These are phyloP conservation scores for Coemansia sp. DNA, from an alignment of 192 early-diverging fungal genomes.

Conservation along the genomic window DNA sequence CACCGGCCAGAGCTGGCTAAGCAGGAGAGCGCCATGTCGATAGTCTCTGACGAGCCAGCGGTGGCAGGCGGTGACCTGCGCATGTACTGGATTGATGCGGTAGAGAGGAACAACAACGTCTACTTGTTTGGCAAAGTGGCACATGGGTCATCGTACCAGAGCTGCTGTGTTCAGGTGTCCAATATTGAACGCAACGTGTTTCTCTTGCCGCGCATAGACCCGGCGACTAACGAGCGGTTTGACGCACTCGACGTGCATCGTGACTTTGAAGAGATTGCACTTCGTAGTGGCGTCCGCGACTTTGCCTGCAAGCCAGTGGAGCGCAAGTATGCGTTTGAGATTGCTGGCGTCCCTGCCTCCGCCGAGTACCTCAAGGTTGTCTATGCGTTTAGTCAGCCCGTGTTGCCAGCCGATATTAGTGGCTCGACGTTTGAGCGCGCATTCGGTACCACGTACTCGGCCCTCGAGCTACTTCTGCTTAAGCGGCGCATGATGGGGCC, in stretches of 20 bases:
- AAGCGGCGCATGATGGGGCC: slow-evolving; percentile 96
- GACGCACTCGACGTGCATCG: slow-evolving; percentile 57
- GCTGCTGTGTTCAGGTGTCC: slow-evolving; percentile 78
- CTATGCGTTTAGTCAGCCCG: slow-evolving; percentile 66
- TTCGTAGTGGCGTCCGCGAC: slow-evolving; percentile 53
- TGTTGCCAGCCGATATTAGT: slow-evolving; percentile 52
- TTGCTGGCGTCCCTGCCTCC: slow-evolving; percentile 69
- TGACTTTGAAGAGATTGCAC: slow-evolving; percentile 67
- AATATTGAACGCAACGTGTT: slow-evolving; percentile 83
- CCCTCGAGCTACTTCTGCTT: slow-evolving; percentile 90
- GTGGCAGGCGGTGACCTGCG: slow-evolving; percentile 21
- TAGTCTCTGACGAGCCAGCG: not conserved
- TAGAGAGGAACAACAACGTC: slow-evolving; percentile 73
- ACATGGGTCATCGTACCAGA: slow-evolving; percentile 38
- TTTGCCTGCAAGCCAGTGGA: slow-evolving; percentile 61
- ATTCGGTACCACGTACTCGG: slow-evolving; percentile 82
- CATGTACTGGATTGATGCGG: slow-evolving; percentile 92
- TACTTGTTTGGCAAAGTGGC: slow-evolving; percentile 91
- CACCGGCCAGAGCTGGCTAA: not conserved
- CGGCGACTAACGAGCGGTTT: slow-evolving; percentile 47
- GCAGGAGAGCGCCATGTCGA: not conserved
- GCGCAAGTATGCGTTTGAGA: slow-evolving; percentile 91
- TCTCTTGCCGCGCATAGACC: slow-evolving; percentile 72
- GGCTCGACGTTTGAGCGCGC: slow-evolving; percentile 76
- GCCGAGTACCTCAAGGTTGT: slow-evolving; percentile 83